These are phyloP conservation scores for Plectosphaerella plurivora DNA, from an alignment of 2,329 filamentous ascomycete genomes.

Conservation along the genomic window DNA sequence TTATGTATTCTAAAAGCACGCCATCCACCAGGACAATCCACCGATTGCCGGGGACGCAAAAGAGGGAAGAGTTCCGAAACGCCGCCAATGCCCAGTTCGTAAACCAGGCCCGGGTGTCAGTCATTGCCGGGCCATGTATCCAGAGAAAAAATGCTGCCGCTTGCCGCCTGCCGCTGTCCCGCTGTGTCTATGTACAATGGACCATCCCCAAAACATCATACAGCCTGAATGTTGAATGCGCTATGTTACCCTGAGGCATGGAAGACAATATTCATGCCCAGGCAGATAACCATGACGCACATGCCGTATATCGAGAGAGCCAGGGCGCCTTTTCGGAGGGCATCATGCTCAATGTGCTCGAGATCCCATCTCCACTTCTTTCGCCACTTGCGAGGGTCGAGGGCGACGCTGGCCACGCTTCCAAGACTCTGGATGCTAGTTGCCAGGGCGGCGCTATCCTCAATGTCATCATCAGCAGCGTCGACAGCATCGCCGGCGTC, in stretches of 20 bases:
- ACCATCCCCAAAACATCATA: background rate
- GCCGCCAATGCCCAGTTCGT: background rate
- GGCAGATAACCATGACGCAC: slow-evolving; percentile 83
- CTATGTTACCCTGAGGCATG: slow-evolving; percentile 52
- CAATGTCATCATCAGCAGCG: slow-evolving; percentile 42
- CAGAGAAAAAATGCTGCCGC: background rate
- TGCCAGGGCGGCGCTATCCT: slow-evolving; percentile 37
- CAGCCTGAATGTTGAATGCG: background rate
- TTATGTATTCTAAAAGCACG: too few relatives aligned
- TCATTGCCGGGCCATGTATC: background rate
- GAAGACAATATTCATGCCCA: slow-evolving; percentile 82
- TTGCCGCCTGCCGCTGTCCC: too few relatives aligned
- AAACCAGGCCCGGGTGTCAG: background rate
- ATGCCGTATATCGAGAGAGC: slow-evolving; percentile 78
- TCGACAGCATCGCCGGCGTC: slow-evolving; percentile 58
- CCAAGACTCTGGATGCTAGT: slow-evolving; percentile 41
- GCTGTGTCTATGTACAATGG: background rate
- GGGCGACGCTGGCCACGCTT: slow-evolving; percentile 31
- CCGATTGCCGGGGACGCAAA: too few relatives aligned
- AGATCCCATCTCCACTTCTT: slow-evolving; percentile 56
- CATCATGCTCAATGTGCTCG: slow-evolving; percentile 58
- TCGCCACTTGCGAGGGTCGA: slow-evolving; percentile 40
- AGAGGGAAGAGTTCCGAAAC: too few relatives aligned
- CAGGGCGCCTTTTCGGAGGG: slow-evolving; percentile 69
- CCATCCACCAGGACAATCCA: too few relatives aligned